A percentile compares a stretch with the other conserved stretches of the same genome.
phyloP scores from a whole-genome alignment of 805 yeast species.

The Teunomyces barrocoloradensis region DNA sequence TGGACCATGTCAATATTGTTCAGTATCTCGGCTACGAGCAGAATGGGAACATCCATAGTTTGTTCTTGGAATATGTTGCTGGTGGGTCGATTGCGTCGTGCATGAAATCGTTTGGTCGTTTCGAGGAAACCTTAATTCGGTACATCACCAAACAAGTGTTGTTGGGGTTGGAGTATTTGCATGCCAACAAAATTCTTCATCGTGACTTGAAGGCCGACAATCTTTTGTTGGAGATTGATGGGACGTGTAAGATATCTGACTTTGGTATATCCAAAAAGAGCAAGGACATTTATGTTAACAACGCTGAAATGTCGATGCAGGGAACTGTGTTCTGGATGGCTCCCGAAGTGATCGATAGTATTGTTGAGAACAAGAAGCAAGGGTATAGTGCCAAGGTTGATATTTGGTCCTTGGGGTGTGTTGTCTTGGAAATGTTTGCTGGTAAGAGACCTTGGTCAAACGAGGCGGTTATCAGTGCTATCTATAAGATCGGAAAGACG shows the following conservation, averaged over 20 bases:
- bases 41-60: conserved; percentile 67
- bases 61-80: conserved; percentile 93
- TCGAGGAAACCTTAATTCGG: conserved; percentile 73
- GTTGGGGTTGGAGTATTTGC: conserved; percentile 83
- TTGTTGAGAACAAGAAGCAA: conserved; percentile 66
- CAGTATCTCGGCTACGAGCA: conserved; percentile 94
- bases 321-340: conserved; percentile 99
- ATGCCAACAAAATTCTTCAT: conserved; percentile 82
- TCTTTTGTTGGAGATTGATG: conserved; percentile 81
- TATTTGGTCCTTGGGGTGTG: conserved; percentile 98
- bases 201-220: conserved; percentile 96
- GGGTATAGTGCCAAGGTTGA: conserved; percentile 98
- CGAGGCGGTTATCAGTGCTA: conserved; percentile 91
- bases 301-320: conserved; percentile 96
- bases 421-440: conserved; percentile 95
- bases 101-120: conserved; percentile 76
- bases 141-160: conserved; percentile 78
- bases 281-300: conserved; percentile 78
- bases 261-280: conserved; percentile 89
- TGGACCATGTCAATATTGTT: conserved; percentile 91
- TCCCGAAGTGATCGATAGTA: conserved; percentile 93
- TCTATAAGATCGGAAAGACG: conserved; percentile 81
- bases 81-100: conserved; percentile 95
- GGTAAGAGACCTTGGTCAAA: conserved; percentile 98
- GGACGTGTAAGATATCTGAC: conserved; percentile 92